Evolutionary conservation across 2,329 filamentous ascomycete genomes (phyloP).

Genomic region (Aspergillus thermomutatus): DNA sequence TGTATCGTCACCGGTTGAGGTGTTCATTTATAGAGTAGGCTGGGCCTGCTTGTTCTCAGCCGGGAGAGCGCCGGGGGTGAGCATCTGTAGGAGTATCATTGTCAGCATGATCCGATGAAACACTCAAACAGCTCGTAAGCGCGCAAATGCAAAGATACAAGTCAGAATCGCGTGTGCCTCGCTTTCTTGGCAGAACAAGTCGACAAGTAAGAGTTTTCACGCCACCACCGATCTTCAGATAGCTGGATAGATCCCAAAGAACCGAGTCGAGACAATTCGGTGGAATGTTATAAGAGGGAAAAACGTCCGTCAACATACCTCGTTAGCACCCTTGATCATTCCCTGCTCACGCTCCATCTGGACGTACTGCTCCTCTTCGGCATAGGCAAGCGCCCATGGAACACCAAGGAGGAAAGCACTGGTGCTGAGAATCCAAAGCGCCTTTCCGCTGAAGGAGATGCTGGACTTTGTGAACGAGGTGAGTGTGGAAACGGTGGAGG

Average conservation of each 20-base stretch:
- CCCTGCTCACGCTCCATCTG: conserved; percentile 98
- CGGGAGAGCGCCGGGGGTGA: conserved; percentile 35
- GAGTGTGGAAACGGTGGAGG: conserved; percentile 52
- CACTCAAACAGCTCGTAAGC: neutral
- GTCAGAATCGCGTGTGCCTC: neutral
- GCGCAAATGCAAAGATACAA: neutral
- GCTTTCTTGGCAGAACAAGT: neutral
- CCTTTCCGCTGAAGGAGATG: conserved; percentile 70
- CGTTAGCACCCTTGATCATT: conserved; percentile 87
- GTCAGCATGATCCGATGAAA: neutral
- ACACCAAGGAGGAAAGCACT: conserved; percentile 86
- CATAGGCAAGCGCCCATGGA: conserved; percentile 87
- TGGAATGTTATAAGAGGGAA: neutral
- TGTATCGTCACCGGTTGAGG: conserved; percentile 15
- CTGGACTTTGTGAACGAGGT: conserved; percentile 45
- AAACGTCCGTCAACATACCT: conserved; percentile 50
- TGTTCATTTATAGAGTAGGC: conserved; percentile 36
- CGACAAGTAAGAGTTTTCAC: conserved; percentile 7
- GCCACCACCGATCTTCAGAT: neutral
- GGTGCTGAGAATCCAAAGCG: conserved; percentile 86
- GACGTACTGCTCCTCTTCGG: conserved; percentile 92
- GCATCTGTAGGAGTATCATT: conserved; percentile 31
- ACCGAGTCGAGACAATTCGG: neutral
- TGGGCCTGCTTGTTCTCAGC: conserved; percentile 29
- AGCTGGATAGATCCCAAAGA: neutral